Percentiles rank a stretch among this genome's conserved stretches.
Conservation (phyloP, 2,329 filamentous ascomycete species). For the Dichotomopilus funicola region DNA sequence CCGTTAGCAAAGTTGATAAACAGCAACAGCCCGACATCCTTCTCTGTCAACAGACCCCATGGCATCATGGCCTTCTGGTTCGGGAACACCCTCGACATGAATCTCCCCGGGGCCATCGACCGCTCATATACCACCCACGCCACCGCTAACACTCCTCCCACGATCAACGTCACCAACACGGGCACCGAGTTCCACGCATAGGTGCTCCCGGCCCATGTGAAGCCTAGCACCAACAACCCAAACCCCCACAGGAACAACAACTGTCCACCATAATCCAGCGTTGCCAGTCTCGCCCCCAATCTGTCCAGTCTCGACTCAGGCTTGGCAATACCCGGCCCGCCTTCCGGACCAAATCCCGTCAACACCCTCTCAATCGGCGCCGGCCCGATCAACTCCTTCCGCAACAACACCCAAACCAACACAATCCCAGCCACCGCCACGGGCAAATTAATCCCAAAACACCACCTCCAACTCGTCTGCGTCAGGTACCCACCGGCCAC, state of each 20-base stretch:
- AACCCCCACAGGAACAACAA: constrained; percentile 49
- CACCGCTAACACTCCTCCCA: constrained; percentile 37
- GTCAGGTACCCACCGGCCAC: constrained; percentile 55
- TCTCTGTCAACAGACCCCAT: constrained; percentile 48
- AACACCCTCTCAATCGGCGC: constrained; percentile 24
- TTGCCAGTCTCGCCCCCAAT: constrained; percentile 43
- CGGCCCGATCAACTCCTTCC: constrained; percentile 51
- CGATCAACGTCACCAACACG: constrained; percentile 43
- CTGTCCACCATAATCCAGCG: constrained; percentile 51
- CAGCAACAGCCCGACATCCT: constrained; percentile 56
- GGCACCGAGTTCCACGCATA: constrained; percentile 45
- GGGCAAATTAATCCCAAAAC: constrained; percentile 58
- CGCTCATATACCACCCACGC: constrained; percentile 47
- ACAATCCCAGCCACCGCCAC: constrained; percentile 45
- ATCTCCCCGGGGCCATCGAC: constrained; percentile 44
- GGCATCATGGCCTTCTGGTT: constrained; percentile 58
- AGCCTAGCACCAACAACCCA: constrained; percentile 46
- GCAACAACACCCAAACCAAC: constrained; percentile 50
- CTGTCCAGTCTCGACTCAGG: constrained; percentile 15
- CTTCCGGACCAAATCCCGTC: not conserved
- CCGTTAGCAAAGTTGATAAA: constrained; percentile 56
- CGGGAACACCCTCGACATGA: constrained; percentile 43
- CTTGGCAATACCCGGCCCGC: constrained; percentile 14
- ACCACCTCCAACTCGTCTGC: constrained; percentile 56
- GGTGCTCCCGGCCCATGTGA: constrained; percentile 50